These are phyloP conservation scores for Aspergillus sp. DNA, from an alignment of 2,329 filamentous ascomycete genomes.

Conservation along the genomic window DNA sequence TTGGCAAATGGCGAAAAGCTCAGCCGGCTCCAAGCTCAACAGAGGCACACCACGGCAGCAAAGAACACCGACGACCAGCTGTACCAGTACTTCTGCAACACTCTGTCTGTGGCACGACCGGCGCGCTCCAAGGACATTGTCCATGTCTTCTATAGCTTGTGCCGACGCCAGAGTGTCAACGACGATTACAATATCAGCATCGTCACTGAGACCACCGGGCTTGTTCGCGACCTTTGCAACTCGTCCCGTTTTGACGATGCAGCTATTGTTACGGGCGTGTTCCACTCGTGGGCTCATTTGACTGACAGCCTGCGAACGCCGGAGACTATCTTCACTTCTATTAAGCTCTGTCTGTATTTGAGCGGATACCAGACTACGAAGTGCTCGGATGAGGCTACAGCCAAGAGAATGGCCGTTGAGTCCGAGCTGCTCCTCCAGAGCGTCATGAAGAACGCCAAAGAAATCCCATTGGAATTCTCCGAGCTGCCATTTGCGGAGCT, in stretches of 20 bases:
- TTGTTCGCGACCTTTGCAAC: conserved; percentile 33
- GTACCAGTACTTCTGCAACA: conserved; percentile 39
- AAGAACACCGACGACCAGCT: conserved; percentile 33
- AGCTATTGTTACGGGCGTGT: conserved; percentile 32
- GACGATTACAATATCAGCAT: conserved; percentile 34
- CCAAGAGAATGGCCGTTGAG: conserved; percentile 31
- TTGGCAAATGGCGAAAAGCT: conserved; percentile 33
- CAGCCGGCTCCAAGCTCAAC: conserved; percentile 28
- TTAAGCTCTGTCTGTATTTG: conserved; percentile 39
- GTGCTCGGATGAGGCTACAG: conserved; percentile 27
- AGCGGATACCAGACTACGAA: conserved; percentile 34
- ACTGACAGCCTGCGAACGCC: conserved; percentile 33
- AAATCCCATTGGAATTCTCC: conserved; percentile 33
- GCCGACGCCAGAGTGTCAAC: conserved; percentile 30
- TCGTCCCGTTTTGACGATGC: conserved; percentile 33
- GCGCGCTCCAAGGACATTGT: conserved; percentile 28
- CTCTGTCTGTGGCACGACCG: conserved; percentile 27
- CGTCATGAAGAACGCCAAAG: conserved; percentile 30
- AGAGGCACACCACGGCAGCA: conserved; percentile 31
- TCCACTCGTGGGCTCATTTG: conserved; percentile 36
- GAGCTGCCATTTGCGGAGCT: conserved; percentile 36
- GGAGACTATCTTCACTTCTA: conserved; percentile 35
- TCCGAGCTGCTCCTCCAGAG: conserved; percentile 36
- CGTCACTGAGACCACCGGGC: conserved; percentile 25
- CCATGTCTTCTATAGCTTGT: conserved; percentile 34